These are phyloP conservation scores for Fusarium sp. DNA, from an alignment of 2,329 filamentous ascomycete species.

Conservation along the genomic window DNA sequence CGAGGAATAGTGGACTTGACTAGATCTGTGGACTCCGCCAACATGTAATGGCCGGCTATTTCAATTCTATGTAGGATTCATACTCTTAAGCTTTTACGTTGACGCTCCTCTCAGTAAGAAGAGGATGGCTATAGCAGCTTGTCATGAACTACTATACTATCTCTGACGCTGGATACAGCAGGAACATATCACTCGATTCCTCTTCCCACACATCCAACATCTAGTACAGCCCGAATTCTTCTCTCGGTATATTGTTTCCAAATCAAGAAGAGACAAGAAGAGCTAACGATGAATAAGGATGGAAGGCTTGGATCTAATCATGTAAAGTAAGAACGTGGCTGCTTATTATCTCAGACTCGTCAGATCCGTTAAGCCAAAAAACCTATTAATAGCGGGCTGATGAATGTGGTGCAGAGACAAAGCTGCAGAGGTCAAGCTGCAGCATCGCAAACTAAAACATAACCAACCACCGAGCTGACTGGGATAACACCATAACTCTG, in stretches of 20 bases:
- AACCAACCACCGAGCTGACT: conserved; percentile 6
- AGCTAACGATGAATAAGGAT: neutral
- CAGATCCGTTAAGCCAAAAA: neutral
- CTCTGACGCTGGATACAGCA: neutral
- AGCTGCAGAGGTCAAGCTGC: neutral
- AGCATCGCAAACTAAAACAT: neutral
- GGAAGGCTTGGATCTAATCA: neutral
- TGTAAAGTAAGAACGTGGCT: neutral
- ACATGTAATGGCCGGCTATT: neutral
- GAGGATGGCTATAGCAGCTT: neutral
- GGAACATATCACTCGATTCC: neutral
- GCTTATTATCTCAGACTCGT: neutral
- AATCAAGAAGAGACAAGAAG: too few species aligned
- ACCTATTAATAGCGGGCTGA: neutral
- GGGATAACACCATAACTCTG: neutral
- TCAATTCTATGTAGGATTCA: neutral
- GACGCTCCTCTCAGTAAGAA: neutral
- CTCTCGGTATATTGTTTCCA: neutral
- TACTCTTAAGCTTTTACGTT: neutral
- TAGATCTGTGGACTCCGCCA: neutral
- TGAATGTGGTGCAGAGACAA: neutral
- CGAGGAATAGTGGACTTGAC: neutral
- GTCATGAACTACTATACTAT: fast-evolving
- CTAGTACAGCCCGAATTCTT: neutral
- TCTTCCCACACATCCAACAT: neutral